phyloP scores from a whole-genome alignment of 192 early-diverging fungal genomes.

The Chytriomyces confervae region DNA sequence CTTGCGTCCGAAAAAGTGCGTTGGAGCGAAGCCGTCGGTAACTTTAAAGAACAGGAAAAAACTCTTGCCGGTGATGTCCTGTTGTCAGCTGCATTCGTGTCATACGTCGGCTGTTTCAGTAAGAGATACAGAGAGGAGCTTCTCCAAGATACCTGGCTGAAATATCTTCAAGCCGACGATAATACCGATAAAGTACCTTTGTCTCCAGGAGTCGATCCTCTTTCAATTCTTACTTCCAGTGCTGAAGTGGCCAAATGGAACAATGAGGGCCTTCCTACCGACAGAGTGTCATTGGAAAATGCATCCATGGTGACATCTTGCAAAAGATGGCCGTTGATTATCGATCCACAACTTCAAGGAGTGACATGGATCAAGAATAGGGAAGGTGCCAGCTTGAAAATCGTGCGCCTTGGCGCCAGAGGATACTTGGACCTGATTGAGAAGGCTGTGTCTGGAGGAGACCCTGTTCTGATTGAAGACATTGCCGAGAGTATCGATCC shows the following conservation, averaged over 20 bases:
- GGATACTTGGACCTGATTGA: constrained; percentile 70
- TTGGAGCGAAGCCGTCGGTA: constrained; percentile 68
- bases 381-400: constrained; percentile 60
- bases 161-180: constrained; percentile 50
- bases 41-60: constrained; percentile 73
- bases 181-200: constrained; percentile 58
- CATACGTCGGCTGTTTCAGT: constrained; percentile 71
- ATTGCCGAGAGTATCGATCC: constrained; percentile 67
- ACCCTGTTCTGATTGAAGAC: constrained; percentile 68
- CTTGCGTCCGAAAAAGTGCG: constrained; percentile 72
- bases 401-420: constrained; percentile 60
- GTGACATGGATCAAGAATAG: constrained; percentile 70
- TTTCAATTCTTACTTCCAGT: constrained; percentile 62
- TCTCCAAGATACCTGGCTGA: constrained; percentile 63
- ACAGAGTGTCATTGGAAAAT: constrained; percentile 68
- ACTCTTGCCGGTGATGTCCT: constrained; percentile 68
- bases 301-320: constrained; percentile 67
- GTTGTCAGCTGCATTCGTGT: constrained; percentile 65
- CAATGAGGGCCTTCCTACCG: constrained; percentile 69
- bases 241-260: constrained; percentile 71
- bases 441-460: constrained; percentile 66
- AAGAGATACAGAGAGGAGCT: constrained; percentile 67
- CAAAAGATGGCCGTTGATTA: constrained; percentile 71
- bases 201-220: constrained; percentile 61
- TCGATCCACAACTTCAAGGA: constrained; percentile 72